Conservation (phyloP, 2,329 filamentous ascomycete species). For the Trichophyton simii region DNA sequence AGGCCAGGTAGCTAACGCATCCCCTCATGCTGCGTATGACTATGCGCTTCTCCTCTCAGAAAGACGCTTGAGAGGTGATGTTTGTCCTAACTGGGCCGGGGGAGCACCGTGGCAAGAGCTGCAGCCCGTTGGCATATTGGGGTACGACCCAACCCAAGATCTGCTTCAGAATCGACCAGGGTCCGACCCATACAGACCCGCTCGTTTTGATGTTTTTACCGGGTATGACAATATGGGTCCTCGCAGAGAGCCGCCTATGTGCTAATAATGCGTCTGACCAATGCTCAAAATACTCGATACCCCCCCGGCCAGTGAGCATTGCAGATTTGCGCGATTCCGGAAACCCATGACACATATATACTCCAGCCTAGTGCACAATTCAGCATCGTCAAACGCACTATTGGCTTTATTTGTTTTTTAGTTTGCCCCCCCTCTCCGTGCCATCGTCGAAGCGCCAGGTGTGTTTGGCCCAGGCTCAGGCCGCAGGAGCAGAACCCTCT, state of each 20-base stretch:
- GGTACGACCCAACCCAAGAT: neutral
- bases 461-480: neutral
- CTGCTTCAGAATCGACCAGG: slow-evolving; percentile 6
- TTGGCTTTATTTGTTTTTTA: slow-evolving; percentile 2
- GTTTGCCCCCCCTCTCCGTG: neutral
- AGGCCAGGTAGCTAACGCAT: neutral
- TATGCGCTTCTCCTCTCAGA: neutral
- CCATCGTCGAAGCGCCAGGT: neutral
- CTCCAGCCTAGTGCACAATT: slow-evolving; percentile 4
- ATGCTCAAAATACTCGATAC: neutral
- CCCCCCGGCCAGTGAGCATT: neutral
- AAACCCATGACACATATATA: slow-evolving; percentile 4
- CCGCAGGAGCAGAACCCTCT: neutral
- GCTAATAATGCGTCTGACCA: neutral
- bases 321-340: slow-evolving; percentile 6
- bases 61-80: neutral
- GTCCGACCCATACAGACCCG: neutral
- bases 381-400: slow-evolving; percentile 4
- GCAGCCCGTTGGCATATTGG: neutral
- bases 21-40: neutral
- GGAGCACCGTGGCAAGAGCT: neutral
- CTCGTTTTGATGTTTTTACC: neutral
- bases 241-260: neutral
- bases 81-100: neutral
- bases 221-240: slow-evolving; percentile 1